Evolutionary conservation across 768 basidiomycete genomes (phyloP), one percentile per base, ranked within the genome.

Genomic region (Kwoniella botswanensis): DNA sequence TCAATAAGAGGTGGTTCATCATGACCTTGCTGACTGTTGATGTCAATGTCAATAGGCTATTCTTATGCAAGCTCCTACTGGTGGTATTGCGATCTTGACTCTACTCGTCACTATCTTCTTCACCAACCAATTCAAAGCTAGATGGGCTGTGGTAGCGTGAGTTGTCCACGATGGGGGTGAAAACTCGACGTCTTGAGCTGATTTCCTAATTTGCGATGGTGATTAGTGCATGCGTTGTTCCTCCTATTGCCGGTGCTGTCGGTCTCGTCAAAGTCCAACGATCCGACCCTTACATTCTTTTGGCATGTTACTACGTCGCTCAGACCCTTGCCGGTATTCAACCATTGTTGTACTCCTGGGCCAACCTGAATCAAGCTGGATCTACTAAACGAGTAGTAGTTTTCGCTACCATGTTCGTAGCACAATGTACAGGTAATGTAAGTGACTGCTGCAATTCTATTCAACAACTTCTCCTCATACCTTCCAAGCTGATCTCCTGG

Each of bases 311-410:
- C 65, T 76, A 74, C 64, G 72, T 76, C 59, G 74, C 74, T 43
- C 75, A 71, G 67, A 65, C 71, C 15, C 70, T 72, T 24, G 58
- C 75, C 10, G 68, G 67, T 63, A 72, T 76, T 54, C 74, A 65
- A 46, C 64, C 57, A 12, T 24, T 66, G 10, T 53, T 68, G 65
- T 72, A 54, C 68, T 74, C 77, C 1, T 81, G 79, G 79, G 73
- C 76, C 24, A 79, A 77, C 69, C 58, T 81, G 61, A 81, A 81
- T 67, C 74, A 76, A 26, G 77, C 75, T 17, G 79, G 79, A 26
- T 71, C 74, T 12, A 81, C 79, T 29, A 81, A 77, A 63, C 76
- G 76, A 66, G 76, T 76, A 11, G 68, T 75, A 22, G 77, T 76
- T 35, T 77, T 75, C 53, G 72, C 77, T 10, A 76, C 74, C 59